Evolutionary conservation across 768 basidiomycete genomes (phyloP).

Genomic region (Psilocybe cubensis): DNA sequence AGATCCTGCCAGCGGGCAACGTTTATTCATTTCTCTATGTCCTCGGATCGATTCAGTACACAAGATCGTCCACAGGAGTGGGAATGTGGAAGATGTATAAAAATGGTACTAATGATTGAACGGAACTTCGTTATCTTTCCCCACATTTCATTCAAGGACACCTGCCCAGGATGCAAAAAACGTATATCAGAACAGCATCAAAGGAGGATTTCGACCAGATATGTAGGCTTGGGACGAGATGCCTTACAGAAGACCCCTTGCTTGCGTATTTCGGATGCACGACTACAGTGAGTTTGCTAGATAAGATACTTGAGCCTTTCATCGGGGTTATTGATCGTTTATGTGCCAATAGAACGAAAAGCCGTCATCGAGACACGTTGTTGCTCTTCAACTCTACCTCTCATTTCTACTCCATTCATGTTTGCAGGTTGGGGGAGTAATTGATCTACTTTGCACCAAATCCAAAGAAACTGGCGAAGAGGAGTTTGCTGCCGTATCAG

Average conservation of each 20-base stretch:
- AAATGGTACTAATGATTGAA: background rate
- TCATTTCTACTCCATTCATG: constrained; percentile 3
- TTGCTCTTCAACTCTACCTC: constrained; percentile 1
- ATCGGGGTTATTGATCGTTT: background rate
- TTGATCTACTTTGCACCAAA: constrained; percentile 5
- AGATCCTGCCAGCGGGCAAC: too few relatives aligned
- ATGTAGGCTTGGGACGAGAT: background rate
- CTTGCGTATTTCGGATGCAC: constrained; percentile 12
- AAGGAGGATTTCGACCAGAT: constrained; percentile 9
- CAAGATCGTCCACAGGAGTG: too few relatives aligned
- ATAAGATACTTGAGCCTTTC: background rate
- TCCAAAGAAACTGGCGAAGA: constrained; percentile 3
- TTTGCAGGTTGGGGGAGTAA: constrained; percentile 4
- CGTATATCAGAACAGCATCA: constrained; percentile 7
- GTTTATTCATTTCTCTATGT: too few relatives aligned
- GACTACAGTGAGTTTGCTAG: constrained; percentile 1
- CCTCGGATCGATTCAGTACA: too few relatives aligned
- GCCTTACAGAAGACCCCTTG: constrained; percentile 6
- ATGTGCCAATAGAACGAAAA: background rate
- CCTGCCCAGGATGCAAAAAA: background rate
- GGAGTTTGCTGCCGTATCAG: background rate
- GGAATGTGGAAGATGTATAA: background rate
- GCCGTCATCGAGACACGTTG: background rate
- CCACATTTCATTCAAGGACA: background rate
- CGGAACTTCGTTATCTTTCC: background rate